Evolutionary conservation across 495 filamentous ascomycete species (phyloP), one percentile per base, ranked within the genome.

Genomic region (Penicillium roqueforti): DNA sequence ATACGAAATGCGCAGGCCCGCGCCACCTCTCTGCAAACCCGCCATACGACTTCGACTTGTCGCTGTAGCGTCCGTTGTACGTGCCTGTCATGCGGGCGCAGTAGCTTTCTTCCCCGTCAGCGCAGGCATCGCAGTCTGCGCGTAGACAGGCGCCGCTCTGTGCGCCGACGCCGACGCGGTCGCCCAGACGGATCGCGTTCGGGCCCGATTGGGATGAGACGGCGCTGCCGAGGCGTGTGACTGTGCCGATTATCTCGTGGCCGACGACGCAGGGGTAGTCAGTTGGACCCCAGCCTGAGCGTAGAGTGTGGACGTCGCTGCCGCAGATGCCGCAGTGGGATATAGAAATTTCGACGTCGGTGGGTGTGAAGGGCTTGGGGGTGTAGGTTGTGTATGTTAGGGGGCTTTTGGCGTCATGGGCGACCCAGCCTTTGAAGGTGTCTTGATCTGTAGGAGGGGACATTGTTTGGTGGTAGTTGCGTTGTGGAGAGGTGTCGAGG

Each of bases 241-340:
- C 87, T 31, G 72, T 83, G 23, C 91, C 91, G 57, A 92, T 81
- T 42, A 96, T 91, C 63, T 96, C 91, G 70, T 93, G 90, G 43
- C 89, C 90, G 18, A 89, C 87, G 54, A 83, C 81, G 67, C 79
- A 83, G 26, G 88, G 88, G 67, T 91, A 92, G 32, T 78, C 65
- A 6, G 86, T 81, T 45, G 78, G 78, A 0, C 77, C 80, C 86
- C 89, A 93, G 57, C 89, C 89, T 31, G 81, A 85, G 38, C 83
- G 76, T 6, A 96, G 73, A 18, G 83, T 87, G 71, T 95, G 89
- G 4, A 92, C 48, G 61, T 96, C 89, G 44, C 78, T 79, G 28
- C 87, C 89, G 69, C 91, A 95, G 60, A 96, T 83, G 46, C 90
- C 88, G 67, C 89, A 93, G 72, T 95, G 89, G 1, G 87, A 79